phyloP scores from a whole-genome alignment of 192 early-diverging fungal species.

The Endogone sp. region DNA sequence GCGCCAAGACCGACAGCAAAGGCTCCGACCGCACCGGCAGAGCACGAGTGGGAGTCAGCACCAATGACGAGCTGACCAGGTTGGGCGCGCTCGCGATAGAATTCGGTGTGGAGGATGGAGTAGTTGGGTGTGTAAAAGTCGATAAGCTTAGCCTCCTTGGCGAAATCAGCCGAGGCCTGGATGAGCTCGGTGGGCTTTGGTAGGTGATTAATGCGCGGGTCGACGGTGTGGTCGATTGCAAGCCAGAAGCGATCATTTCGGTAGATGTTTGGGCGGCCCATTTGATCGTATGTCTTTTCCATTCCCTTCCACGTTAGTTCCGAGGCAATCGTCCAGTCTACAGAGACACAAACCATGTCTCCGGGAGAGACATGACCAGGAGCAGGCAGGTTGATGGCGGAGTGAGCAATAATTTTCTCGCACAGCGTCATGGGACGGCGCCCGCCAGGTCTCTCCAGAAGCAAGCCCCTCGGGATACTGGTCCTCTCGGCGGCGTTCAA shows the following conservation, averaged over 20 bases:
- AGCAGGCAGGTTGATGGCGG: constrained; percentile 67
- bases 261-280: constrained; percentile 72
- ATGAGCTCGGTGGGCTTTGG: constrained; percentile 66
- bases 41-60: constrained; percentile 81
- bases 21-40: constrained; percentile 72
- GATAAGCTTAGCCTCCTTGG: constrained; percentile 66
- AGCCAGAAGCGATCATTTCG: constrained; percentile 83
- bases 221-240: constrained; percentile 74
- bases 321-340: constrained; percentile 81
- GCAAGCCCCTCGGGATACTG: constrained; percentile 12
- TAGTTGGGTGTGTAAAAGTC: constrained; percentile 76
- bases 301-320: constrained; percentile 85
- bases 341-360: constrained; percentile 76
- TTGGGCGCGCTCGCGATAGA: constrained; percentile 79
- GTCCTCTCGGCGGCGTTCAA: not conserved
- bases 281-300: constrained; percentile 78
- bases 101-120: constrained; percentile 81
- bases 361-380: constrained; percentile 54
- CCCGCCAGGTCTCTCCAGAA: constrained; percentile 46
- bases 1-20: constrained; percentile 80
- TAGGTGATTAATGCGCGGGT: constrained; percentile 70
- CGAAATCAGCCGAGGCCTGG: constrained; percentile 58
- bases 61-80: constrained; percentile 78
- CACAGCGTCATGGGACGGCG: constrained; percentile 62
- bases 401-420: constrained; percentile 76